Conservation (phyloP, 1,139 yeast species). For the Nadsonia commutata region DNA sequence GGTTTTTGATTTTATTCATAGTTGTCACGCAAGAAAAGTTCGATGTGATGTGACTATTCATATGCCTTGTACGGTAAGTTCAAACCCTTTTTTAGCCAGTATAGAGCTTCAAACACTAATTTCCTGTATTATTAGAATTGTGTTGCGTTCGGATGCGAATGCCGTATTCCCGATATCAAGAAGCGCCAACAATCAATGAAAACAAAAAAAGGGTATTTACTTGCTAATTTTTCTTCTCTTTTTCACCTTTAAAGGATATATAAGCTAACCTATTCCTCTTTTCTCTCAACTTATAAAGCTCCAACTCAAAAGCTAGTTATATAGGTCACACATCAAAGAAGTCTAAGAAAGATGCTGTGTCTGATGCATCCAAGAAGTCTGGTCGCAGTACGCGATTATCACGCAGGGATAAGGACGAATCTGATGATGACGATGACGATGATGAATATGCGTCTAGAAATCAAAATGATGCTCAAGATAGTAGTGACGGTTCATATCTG, state of each 20-base stretch:
- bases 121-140: conserved; percentile 35
- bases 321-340: conserved; percentile 3
- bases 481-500: too few relatives aligned
- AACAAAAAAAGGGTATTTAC: conserved; percentile 3
- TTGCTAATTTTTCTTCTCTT: neutral
- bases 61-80: conserved; percentile 47
- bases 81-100: neutral
- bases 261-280: neutral
- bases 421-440: too few relatives aligned
- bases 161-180: conserved; percentile 45
- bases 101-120: too few relatives aligned
- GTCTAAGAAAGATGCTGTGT: conserved; percentile 4
- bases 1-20: conserved; percentile 5
- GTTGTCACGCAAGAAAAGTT: conserved; percentile 58
- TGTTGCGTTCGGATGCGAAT: conserved; percentile 62
- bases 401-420: too few relatives aligned
- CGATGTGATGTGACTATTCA: conserved; percentile 57
- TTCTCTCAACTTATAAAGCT: neutral
- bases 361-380: too few relatives aligned
- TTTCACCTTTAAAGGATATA: conserved; percentile 4
- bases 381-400: too few relatives aligned
- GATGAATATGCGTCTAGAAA: too few relatives aligned
- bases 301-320: conserved; percentile 2
- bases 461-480: too few relatives aligned
- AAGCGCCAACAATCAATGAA: conserved; percentile 16